Evolutionary conservation across 805 yeast species (phyloP), one percentile per base, ranked within the genome.

Genomic region (Cyberlindnera galapagoensis): DNA sequence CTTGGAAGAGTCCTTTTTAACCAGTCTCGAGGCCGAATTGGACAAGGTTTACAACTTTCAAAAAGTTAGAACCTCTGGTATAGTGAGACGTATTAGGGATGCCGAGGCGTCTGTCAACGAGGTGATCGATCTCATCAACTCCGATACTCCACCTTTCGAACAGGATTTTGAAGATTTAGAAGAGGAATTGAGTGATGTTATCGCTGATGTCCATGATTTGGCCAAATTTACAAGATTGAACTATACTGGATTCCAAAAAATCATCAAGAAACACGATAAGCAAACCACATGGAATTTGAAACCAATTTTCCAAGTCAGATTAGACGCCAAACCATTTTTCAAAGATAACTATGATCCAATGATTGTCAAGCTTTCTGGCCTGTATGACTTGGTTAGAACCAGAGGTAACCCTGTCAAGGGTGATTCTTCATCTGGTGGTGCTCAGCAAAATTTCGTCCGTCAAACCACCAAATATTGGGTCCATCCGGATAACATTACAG

Each of bases 401-500:
- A 74, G 95, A 47, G 98, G 98, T 48, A 83, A 86, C 54, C 97
- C 98, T 10, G 84, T 86, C 24, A 72, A 76, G 51, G 97, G 97
- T 43, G 98, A 92, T 61, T 78, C 95, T 4, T 57, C 97, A 5
- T 97, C 98, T n/a, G 98, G 98, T 52, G 98, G 98, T 26, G 71
- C 81, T 26, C 97, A 88, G 68, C 98, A 92, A 60, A 92, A 92
- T 64, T 92, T 92, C 52, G 97, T 92, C 28, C 81, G 98, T 61
- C 98, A 92, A 62, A 92, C 98, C 14, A 92, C 98, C 7, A 92
- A 92, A 56, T 92, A 92, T 62, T 92, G 99, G 99, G 97, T 92
- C 20, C 98, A 92, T 54, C 96, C 97, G 3, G 97, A 92, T 60
- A 90, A 92, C 58, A 87, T 92, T 56, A 92, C 97, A 11, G 97